Percentiles rank a stretch among this genome's conserved stretches.
Conservation (phyloP, 441 rosid genomes). For the Gossypium trilobum region DNA sequence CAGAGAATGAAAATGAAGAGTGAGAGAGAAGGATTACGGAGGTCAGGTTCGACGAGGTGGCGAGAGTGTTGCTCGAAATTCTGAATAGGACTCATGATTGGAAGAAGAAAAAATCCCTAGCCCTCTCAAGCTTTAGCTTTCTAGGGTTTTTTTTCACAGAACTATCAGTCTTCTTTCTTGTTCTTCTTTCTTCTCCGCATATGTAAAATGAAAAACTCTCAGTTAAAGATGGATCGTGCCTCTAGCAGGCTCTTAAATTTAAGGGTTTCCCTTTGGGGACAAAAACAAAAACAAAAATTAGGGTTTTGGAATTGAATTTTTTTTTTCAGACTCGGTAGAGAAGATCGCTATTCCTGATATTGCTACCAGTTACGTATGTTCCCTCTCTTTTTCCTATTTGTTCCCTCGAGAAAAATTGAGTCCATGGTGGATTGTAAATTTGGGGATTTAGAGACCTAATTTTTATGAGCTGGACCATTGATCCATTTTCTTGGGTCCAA, state of each 20-base stretch:
- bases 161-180: background rate
- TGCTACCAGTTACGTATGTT: background rate
- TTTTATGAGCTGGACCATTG: background rate
- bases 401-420: background rate
- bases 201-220: background rate
- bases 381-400: background rate
- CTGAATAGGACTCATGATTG: slow-evolving; percentile 36
- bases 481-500: background rate
- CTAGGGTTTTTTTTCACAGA: background rate
- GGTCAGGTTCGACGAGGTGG: slow-evolving; percentile 69
- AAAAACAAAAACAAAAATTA: background rate
- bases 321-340: background rate
- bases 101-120: background rate
- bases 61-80: slow-evolving; percentile 92
- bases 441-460: too few relatives aligned
- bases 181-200: background rate
- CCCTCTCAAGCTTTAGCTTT: background rate
- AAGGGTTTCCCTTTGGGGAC: background rate
- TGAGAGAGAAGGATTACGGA: slow-evolving; percentile 33
- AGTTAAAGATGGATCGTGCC: background rate
- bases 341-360: background rate
- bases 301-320: background rate
- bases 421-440: background rate
- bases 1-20: background rate
- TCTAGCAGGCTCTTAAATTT: background rate